Evolutionary conservation across 129 eudicot species (phyloP), one percentile per base, ranked within the genome.

Genomic region (Tagetes erecta): DNA sequence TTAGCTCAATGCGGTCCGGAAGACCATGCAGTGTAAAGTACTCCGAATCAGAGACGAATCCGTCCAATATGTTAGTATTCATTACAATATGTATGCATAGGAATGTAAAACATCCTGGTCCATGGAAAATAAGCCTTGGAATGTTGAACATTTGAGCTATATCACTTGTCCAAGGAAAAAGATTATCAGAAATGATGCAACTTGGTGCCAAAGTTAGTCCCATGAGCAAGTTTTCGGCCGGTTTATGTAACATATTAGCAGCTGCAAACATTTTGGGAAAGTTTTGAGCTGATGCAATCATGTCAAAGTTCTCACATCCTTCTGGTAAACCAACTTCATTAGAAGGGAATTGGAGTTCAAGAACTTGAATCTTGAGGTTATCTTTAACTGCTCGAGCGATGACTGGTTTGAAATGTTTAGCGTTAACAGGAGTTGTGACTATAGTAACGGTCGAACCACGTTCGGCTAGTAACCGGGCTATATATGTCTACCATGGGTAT

Each of bases 221-320:
- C n/a, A 9, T 51, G 31, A 87, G 42, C 33, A 52, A 30, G 6
- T 72, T 36, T n/a, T 81, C 83, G 0, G 70, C 79, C 1, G 79
- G 81, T 8, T 85, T 73, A 20, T 81, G 72, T 14, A 85, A 52
- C 81, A 78, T 41, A 3, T 9, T 30, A 5, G 49, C 64, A 2
- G 95, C 88, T 8, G 5, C 13, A 5, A 85, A 72, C 30, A 88
- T 71, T 0, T 76, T 83, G 27, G 5, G 1, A 0, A 38, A 3
- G 0, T 20, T 7, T 8, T 55, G 63, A 3, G 57, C 3, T 6
- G 83, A 73, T 3, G 86, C 66, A 20, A 85, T 72, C 80, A 83
- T 64, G 40, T 88, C 94, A 30, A 83, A 75, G 72, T 33, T 83
- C 51, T 86, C 91, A 41, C 82, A 82, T 57, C 89, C 91, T 67